A percentile compares a stretch with the other conserved stretches of the same genome.
These are phyloP conservation scores for Pestalotiopsis sp. DNA, from an alignment of 2,329 filamentous ascomycete species.

Conservation along the genomic window DNA sequence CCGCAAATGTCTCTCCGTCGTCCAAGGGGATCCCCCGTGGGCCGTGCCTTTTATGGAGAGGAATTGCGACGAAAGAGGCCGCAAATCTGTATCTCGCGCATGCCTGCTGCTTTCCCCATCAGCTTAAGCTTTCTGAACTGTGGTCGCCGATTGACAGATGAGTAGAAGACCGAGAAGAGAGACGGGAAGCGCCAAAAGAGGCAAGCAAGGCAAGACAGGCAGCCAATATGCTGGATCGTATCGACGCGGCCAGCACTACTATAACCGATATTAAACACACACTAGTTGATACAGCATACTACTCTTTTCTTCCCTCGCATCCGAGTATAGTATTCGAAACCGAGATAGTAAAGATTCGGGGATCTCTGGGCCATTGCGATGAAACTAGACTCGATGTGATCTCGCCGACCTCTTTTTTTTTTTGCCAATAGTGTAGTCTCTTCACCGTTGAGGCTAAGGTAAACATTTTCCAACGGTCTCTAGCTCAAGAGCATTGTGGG, in stretches of 20 bases:
- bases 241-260: too few relatives aligned
- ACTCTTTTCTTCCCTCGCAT: not conserved
- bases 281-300: not conserved
- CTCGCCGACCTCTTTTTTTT: not conserved
- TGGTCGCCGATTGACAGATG: not conserved
- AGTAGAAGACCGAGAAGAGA: not conserved
- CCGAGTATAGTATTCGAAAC: not conserved
- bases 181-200: not conserved
- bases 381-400: not conserved
- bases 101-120: not conserved
- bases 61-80: not conserved
- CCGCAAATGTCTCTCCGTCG: not conserved
- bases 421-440: not conserved
- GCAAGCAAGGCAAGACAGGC: not conserved
- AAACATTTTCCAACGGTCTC: not conserved
- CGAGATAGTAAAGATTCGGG: not conserved
- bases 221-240: not conserved
- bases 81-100: not conserved
- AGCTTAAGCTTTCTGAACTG: not conserved
- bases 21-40: not conserved
- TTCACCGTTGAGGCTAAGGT: not conserved
- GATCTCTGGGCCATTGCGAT: not conserved
- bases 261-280: too few relatives aligned
- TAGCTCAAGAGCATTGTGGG: conserved; percentile 1
- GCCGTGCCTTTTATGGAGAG: not conserved